Percentiles rank a stretch among this genome's conserved stretches.
Conservation (phyloP, 352 stramenopile genomes). For the Phytopythium chamaehyphon region DNA sequence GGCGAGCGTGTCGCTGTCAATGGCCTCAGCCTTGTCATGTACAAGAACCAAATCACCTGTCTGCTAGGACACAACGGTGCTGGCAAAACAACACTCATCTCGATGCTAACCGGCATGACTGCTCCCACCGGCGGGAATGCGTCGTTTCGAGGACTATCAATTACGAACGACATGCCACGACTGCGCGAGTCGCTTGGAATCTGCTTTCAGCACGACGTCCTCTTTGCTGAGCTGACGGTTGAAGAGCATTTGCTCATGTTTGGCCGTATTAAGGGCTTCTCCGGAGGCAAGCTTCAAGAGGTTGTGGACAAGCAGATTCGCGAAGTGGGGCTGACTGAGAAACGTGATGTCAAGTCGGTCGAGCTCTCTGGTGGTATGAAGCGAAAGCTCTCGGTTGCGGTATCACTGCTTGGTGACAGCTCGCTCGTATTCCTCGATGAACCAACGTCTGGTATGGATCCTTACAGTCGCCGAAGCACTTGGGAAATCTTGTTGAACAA, state of each 20-base stretch:
- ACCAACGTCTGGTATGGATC: conserved; percentile 94
- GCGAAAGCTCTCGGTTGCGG: conserved; percentile 86
- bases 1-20: conserved; percentile 82
- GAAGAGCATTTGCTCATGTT: conserved; percentile 74
- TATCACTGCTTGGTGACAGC: conserved; percentile 88
- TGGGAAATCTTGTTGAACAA: conserved; percentile 80
- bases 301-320: conserved; percentile 38
- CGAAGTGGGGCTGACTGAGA: conserved; percentile 67
- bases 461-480: conserved; percentile 92
- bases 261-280: conserved; percentile 53
- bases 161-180: conserved; percentile 66
- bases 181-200: conserved; percentile 69
- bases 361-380: conserved; percentile 88
- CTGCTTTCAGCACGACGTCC: conserved; percentile 84
- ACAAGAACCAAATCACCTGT: conserved; percentile 89
- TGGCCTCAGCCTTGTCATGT: conserved; percentile 82
- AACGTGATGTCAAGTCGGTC: conserved; percentile 42
- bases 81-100: conserved; percentile 91
- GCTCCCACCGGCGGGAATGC: conserved; percentile 51
- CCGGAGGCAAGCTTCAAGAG: conserved; percentile 20
- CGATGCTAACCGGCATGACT: conserved; percentile 88
- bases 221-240: conserved; percentile 74
- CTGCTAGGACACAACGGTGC: conserved; percentile 92
- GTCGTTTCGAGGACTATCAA: conserved; percentile 64
- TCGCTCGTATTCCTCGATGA: conserved; percentile 87